phyloP scores from a whole-genome alignment of 1,284 basidiomycete species.

The Sporisorium exsertum region DNA sequence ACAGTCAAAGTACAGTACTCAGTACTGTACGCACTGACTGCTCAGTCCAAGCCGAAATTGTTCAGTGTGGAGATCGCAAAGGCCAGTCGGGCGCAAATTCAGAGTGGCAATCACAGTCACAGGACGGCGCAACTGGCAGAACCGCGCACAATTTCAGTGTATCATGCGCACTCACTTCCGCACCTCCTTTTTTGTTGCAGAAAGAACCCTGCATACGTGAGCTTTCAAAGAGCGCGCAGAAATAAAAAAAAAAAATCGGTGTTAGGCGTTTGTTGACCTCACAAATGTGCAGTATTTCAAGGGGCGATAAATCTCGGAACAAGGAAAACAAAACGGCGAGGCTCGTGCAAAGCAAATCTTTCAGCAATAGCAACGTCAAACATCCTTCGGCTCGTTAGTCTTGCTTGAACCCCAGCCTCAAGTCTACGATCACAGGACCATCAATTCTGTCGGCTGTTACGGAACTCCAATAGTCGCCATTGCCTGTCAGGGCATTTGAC shows the following conservation, averaged over 20 bases:
- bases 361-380: not conserved
- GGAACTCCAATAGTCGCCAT: no score
- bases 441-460: no score
- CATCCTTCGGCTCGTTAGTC: not conserved
- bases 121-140: not conserved
- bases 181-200: conserved; percentile 10
- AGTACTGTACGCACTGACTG: no score
- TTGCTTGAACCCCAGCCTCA: not conserved
- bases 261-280: not conserved
- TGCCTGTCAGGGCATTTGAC: no score
- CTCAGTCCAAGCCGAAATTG: not conserved
- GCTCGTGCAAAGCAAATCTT: not conserved
- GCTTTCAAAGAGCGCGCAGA: not conserved
- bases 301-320: not conserved
- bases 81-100: conserved; percentile 8
- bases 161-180: not conserved
- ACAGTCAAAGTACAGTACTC: no score
- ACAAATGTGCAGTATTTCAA: no score
- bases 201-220: conserved; percentile 27
- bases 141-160: conserved; percentile 7
- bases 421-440: no score
- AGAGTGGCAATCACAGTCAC: not conserved
- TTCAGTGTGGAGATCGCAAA: not conserved
- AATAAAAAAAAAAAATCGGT: not conserved
- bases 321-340: conserved; percentile 1